Evolutionary conservation across 1,284 basidiomycete species (phyloP).

Genomic region (Xerocomus nothofagi): DNA sequence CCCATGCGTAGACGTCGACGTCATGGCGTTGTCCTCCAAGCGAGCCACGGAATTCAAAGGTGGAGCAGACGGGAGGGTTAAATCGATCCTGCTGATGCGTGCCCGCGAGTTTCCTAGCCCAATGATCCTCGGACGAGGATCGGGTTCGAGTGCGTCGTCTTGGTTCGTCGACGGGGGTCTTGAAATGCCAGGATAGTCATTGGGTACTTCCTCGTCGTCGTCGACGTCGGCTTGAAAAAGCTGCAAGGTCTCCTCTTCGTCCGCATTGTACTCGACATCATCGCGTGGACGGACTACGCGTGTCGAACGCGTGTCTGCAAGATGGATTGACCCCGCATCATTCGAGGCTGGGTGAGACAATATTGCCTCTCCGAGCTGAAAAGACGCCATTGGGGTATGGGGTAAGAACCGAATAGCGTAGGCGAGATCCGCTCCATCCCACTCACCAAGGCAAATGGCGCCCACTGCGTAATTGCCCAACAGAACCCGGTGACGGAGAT

Average conservation of each 20-base stretch:
- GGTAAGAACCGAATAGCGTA: slow-evolving; percentile 21
- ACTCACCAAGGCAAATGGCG: slow-evolving; percentile 71
- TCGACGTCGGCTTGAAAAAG: slow-evolving; percentile 23
- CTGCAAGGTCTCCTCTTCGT: slow-evolving; percentile 21
- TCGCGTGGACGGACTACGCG: slow-evolving; percentile 16
- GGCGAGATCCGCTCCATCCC: not conserved
- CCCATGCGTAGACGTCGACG: slow-evolving; percentile 14
- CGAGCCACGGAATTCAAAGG: not conserved
- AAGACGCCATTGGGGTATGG: slow-evolving; percentile 24
- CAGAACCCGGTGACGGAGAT: slow-evolving; percentile 71
- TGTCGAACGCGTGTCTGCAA: slow-evolving; percentile 43
- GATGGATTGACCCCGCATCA: slow-evolving; percentile 44
- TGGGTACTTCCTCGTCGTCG: slow-evolving; percentile 14
- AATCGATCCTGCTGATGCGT: slow-evolving; percentile 24
- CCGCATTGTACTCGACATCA: slow-evolving; percentile 31
- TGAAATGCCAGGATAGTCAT: not conserved
- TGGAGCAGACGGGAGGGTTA: slow-evolving; percentile 9
- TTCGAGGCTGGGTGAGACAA: slow-evolving; percentile 50
- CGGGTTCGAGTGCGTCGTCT: slow-evolving; percentile 2
- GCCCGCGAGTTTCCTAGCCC: slow-evolving; percentile 20
- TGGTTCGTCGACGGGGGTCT: slow-evolving; percentile 10
- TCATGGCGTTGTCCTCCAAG: slow-evolving; percentile 5
- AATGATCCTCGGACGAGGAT: slow-evolving; percentile 7
- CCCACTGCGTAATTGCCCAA: slow-evolving; percentile 82
- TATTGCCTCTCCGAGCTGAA: slow-evolving; percentile 75